Evolutionary conservation across 495 filamentous ascomycete genomes (phyloP).

Genomic region (Annulohypoxylon bovei): DNA sequence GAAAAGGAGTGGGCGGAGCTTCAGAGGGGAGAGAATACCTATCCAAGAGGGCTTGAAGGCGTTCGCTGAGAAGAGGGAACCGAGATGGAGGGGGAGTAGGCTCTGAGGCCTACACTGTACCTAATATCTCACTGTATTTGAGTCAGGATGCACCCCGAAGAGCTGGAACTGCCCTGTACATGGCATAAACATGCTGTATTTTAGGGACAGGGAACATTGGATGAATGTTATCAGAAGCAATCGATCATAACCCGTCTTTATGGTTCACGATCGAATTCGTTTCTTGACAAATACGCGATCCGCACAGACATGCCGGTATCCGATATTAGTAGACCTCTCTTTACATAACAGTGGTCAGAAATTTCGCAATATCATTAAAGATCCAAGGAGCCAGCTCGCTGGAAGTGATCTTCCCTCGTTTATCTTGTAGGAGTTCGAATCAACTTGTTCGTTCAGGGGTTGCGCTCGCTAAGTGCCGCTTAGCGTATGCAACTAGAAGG

Average conservation of each 20-base stretch:
- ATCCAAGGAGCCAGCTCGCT: not conserved
- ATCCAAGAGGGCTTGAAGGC: slow-evolving; percentile 50
- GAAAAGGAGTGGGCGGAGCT: slow-evolving; percentile 61
- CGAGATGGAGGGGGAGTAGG: slow-evolving; percentile 50
- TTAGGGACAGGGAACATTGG: no score
- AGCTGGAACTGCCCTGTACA: not conserved
- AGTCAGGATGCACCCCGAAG: not conserved
- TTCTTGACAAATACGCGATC: not conserved
- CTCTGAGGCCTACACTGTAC: slow-evolving; percentile 22
- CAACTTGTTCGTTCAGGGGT: slow-evolving; percentile 10
- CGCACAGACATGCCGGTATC: not conserved
- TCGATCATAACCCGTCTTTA: not conserved
- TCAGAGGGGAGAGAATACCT: slow-evolving; percentile 52
- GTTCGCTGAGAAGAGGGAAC: slow-evolving; percentile 53
- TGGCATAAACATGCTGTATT: no score
- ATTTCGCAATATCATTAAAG: not conserved
- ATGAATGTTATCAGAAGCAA: not conserved
- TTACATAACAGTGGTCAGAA: not conserved
- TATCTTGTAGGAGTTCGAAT: slow-evolving; percentile 2
- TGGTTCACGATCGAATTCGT: not conserved
- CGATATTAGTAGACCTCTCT: not conserved
- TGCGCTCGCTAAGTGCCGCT: slow-evolving; percentile 15
- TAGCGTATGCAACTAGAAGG: slow-evolving; percentile 36
- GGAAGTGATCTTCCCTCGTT: not conserved
- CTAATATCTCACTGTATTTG: not conserved